A percentile compares a stretch with the other conserved stretches of the same genome.
phyloP scores from a whole-genome alignment of 306 rosid genomes.

The Trifolium fragiferum region DNA sequence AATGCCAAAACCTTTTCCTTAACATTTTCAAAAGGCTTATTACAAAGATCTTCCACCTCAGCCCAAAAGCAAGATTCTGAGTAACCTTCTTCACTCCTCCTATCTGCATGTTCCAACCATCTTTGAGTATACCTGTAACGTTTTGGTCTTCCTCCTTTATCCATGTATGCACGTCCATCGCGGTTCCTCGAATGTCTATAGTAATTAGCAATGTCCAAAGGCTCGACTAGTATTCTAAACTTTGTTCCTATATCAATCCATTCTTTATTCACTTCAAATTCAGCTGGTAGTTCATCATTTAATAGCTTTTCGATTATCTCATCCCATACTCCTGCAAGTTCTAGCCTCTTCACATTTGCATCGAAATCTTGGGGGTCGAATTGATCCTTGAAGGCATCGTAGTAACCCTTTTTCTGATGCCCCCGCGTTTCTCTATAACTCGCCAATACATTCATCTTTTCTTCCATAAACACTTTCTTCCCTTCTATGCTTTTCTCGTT shows the following conservation, averaged over 20 bases:
- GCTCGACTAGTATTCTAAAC: conserved; percentile 65
- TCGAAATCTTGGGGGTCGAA: conserved; percentile 46
- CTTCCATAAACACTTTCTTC: background rate
- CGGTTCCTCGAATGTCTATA: conserved; percentile 63
- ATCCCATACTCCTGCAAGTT: conserved; percentile 60
- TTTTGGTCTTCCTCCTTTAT: conserved; percentile 55
- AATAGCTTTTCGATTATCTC: conserved; percentile 64
- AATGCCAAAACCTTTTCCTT: conserved; percentile 31
- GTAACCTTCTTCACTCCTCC: background rate
- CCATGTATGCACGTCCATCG: conserved; percentile 56
- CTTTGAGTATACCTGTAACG: conserved; percentile 61
- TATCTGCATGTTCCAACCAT: conserved; percentile 58
- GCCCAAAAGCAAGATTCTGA: conserved; percentile 76
- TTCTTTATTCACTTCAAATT: conserved; percentile 50
- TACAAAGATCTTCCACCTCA: conserved; percentile 65
- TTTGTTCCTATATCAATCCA: conserved; percentile 60
- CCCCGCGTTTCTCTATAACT: conserved; percentile 39
- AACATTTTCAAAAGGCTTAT: background rate
- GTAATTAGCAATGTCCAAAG: conserved; percentile 75
- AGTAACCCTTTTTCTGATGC: conserved; percentile 46
- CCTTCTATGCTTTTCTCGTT: conserved; percentile 30
- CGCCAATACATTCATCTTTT: conserved; percentile 31
- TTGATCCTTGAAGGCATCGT: conserved; percentile 73
- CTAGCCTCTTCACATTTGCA: conserved; percentile 69
- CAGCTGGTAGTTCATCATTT: conserved; percentile 62